Percentiles rank a stretch among this genome's conserved stretches.
Conservation (phyloP, 805 yeast genomes). For the Peterozyma xylosa region DNA sequence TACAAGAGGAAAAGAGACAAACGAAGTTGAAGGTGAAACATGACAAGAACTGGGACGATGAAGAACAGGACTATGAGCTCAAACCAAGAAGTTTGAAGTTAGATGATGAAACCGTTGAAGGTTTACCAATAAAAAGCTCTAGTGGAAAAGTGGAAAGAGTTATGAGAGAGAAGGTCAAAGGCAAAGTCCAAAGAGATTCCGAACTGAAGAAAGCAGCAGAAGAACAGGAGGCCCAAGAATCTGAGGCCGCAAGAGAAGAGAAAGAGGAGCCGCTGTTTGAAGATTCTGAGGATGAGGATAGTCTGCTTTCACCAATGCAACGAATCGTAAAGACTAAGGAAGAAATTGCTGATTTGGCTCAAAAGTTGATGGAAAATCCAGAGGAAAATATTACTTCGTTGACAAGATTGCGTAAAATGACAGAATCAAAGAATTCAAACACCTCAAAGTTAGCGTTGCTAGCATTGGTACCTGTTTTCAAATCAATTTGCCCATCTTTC, state of each 20-base stretch:
- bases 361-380: slow-evolving; percentile 75
- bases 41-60: slow-evolving; percentile 45
- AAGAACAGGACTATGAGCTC: slow-evolving; percentile 74
- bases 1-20: slow-evolving; percentile 12
- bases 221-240: slow-evolving; percentile 10
- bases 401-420: slow-evolving; percentile 63
- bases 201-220: slow-evolving; percentile 12
- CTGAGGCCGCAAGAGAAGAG: slow-evolving; percentile 11
- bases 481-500: slow-evolving; percentile 82
- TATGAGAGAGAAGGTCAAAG: slow-evolving; percentile 22
- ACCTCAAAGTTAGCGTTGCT: slow-evolving; percentile 66
- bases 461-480: slow-evolving; percentile 79
- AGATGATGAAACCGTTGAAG: slow-evolving; percentile 45
- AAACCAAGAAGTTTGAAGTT: slow-evolving; percentile 51
- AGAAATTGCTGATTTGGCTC: slow-evolving; percentile 76
- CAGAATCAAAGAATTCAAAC: slow-evolving; percentile 56
- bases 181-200: slow-evolving; percentile 10
- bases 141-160: slow-evolving; percentile 75
- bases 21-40: slow-evolving; percentile 7
- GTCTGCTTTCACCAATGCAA: slow-evolving; percentile 42
- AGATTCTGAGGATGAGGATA: slow-evolving; percentile 29
- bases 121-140: slow-evolving; percentile 68
- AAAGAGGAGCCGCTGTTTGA: slow-evolving; percentile 14
- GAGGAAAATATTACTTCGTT: slow-evolving; percentile 70
- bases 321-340: slow-evolving; percentile 61